phyloP scores from a whole-genome alignment of 2,329 filamentous ascomycete species.

The Ophiosphaerella herpotricha region DNA sequence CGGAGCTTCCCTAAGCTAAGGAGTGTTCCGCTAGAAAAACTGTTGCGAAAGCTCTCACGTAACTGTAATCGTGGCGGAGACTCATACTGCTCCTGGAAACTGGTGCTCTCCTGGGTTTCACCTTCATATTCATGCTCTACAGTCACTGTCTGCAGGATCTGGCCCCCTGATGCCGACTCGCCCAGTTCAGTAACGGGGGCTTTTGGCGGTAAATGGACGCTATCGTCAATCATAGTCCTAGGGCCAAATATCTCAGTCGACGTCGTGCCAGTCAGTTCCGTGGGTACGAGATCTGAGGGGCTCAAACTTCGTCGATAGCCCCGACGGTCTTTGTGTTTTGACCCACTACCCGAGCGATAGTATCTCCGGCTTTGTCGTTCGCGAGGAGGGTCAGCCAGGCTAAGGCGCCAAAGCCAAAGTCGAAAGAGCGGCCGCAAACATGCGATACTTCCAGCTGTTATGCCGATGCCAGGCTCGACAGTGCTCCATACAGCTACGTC shows the following conservation, averaged over 20 bases:
- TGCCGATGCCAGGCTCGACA: constrained; percentile 44
- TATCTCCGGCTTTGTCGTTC: constrained; percentile 12
- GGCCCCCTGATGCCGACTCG: constrained; percentile 2
- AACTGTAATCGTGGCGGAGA: constrained; percentile 19
- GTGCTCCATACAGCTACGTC: constrained; percentile 49
- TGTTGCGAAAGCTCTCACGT: constrained; percentile 27
- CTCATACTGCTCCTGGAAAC: constrained; percentile 24
- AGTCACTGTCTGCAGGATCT: constrained; percentile 24
- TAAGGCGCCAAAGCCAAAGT: constrained; percentile 23
- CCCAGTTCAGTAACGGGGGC: neutral
- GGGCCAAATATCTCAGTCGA: constrained; percentile 18
- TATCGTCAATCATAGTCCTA: neutral
- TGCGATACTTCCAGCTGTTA: constrained; percentile 54
- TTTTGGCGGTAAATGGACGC: neutral
- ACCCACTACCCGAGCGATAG: constrained; percentile 9
- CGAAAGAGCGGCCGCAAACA: constrained; percentile 56
- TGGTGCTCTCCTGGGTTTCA: constrained; percentile 22
- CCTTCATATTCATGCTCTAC: constrained; percentile 7
- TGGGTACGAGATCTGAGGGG: constrained; percentile 22
- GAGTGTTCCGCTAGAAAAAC: constrained; percentile 23
- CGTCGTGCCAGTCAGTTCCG: constrained; percentile 9
- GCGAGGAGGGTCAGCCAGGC: constrained; percentile 21
- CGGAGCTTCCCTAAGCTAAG: constrained; percentile 18
- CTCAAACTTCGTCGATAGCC: constrained; percentile 26
- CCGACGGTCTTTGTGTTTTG: constrained; percentile 18